These are phyloP conservation scores for Pachysandra terminalis DNA, from an alignment of 164 flowering plant species.

Conservation along the genomic window DNA sequence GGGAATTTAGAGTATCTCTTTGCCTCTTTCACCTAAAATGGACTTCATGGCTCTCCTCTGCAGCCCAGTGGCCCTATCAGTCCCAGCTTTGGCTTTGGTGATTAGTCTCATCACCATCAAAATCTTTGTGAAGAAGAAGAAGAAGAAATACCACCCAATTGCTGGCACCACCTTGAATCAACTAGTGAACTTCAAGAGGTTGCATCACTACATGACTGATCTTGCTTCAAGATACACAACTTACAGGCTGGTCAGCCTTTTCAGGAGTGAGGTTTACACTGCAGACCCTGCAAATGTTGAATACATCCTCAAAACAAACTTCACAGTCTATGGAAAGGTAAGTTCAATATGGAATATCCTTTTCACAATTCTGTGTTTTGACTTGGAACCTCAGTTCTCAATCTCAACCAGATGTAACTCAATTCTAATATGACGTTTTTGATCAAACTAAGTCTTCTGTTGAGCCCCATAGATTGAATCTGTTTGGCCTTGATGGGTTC, in stretches of 20 bases:
- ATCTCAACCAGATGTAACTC: no score
- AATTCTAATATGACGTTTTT: neutral
- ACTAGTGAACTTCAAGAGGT: constrained; percentile 31
- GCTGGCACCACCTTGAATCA: constrained; percentile 32
- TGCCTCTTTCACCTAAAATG: no score
- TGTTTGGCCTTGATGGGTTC: neutral
- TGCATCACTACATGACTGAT: constrained; percentile 30
- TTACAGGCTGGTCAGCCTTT: constrained; percentile 24
- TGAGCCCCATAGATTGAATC: no score
- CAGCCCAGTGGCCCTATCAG: no score
- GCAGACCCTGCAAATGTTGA: constrained; percentile 41
- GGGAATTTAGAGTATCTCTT: no score
- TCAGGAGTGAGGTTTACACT: constrained; percentile 33
- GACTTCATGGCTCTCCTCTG: no score
- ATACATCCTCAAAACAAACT: constrained; percentile 44
- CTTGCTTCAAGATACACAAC: constrained; percentile 28
- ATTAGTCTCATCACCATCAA: no score
- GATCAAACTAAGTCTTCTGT: no score
- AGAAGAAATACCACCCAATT: no score
- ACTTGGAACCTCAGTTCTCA: no score
- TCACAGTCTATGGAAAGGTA: constrained; percentile 36
- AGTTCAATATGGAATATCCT: neutral
- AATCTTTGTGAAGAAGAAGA: neutral
- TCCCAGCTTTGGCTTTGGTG: no score
- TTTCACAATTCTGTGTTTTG: no score